Conservation (phyloP, 148 eudicot species). For the Dysphania ambrosioides region DNA sequence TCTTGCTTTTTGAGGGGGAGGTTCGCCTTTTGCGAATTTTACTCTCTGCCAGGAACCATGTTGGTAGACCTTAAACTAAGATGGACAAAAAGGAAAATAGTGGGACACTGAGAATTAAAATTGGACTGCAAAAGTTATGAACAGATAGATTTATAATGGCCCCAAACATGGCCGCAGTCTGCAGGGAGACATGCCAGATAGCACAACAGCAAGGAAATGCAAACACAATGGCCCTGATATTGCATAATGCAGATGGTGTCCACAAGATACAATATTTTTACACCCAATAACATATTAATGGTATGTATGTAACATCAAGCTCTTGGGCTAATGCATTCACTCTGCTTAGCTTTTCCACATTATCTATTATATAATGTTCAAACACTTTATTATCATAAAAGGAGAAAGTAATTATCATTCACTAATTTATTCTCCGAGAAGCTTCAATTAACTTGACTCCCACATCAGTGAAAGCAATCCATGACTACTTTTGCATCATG, state of each 20-base stretch:
- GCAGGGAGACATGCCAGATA: background rate
- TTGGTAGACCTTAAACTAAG: slow-evolving; percentile 59
- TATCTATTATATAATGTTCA: too few species aligned
- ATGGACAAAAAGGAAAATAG: slow-evolving; percentile 15
- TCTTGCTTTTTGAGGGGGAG: slow-evolving; percentile 30
- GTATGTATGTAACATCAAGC: too few species aligned
- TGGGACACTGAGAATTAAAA: background rate
- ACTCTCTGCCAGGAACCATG: slow-evolving; percentile 55
- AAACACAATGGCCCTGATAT: too few species aligned
- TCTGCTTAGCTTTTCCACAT: too few species aligned
- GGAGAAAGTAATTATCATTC: too few species aligned
- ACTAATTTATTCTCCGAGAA: too few species aligned
- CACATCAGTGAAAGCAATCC: background rate
- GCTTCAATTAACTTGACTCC: background rate
- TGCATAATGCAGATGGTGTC: too few species aligned
- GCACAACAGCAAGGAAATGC: background rate
- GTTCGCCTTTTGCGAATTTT: slow-evolving; percentile 35
- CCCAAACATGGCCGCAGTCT: background rate
- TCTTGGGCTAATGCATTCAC: too few species aligned
- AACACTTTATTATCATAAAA: too few species aligned
- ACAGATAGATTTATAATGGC: background rate
- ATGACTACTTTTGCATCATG: background rate
- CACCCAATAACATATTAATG: too few species aligned
- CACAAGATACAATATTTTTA: too few species aligned
- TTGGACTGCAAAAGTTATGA: background rate